Percentiles rank a stretch among this genome's conserved stretches.
These are phyloP conservation scores for Claviceps monticola DNA, from an alignment of 2,329 filamentous ascomycete species.

Conservation along the genomic window DNA sequence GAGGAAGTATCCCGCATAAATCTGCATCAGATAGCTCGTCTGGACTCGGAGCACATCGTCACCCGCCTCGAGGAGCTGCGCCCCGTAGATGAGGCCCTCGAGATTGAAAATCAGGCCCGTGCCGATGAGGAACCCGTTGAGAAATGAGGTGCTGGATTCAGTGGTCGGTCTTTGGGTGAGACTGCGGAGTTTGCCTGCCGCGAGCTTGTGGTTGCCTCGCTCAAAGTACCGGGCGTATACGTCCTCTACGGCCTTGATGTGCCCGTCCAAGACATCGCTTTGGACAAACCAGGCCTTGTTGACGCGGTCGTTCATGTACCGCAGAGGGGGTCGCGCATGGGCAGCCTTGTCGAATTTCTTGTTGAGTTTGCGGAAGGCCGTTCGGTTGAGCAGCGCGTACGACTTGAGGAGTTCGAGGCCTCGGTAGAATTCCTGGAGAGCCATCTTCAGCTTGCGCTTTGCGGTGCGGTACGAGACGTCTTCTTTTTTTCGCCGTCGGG, in stretches of 20 bases:
- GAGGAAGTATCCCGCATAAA: slow-evolving; percentile 88
- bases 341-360: slow-evolving; percentile 97
- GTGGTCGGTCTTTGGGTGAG: slow-evolving; percentile 45
- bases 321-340: slow-evolving; percentile 59
- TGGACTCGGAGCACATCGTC: slow-evolving; percentile 35
- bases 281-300: slow-evolving; percentile 84
- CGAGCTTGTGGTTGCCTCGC: slow-evolving; percentile 82
- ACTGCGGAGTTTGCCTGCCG: slow-evolving; percentile 71
- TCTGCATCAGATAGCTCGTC: slow-evolving; percentile 63
- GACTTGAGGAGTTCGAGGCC: slow-evolving; percentile 84
- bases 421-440: slow-evolving; percentile 85
- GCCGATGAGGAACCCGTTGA: slow-evolving; percentile 53
- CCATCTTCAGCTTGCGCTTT: slow-evolving; percentile 82
- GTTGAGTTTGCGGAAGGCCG: slow-evolving; percentile 92
- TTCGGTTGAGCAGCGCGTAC: slow-evolving; percentile 79
- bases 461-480: slow-evolving; percentile 73
- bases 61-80: slow-evolving; percentile 34
- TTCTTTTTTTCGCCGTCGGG: slow-evolving; percentile 29
- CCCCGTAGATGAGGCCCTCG: slow-evolving; percentile 50
- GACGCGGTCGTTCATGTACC: slow-evolving; percentile 85
- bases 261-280: slow-evolving; percentile 68
- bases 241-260: slow-evolving; percentile 74
- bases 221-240: slow-evolving; percentile 93
- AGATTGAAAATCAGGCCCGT: slow-evolving; percentile 51
- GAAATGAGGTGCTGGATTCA: slow-evolving; percentile 43